Evolutionary conservation across 2,329 filamentous ascomycete genomes (phyloP), one percentile per base, ranked within the genome.

Genomic region (Verticillium klebahnii): DNA sequence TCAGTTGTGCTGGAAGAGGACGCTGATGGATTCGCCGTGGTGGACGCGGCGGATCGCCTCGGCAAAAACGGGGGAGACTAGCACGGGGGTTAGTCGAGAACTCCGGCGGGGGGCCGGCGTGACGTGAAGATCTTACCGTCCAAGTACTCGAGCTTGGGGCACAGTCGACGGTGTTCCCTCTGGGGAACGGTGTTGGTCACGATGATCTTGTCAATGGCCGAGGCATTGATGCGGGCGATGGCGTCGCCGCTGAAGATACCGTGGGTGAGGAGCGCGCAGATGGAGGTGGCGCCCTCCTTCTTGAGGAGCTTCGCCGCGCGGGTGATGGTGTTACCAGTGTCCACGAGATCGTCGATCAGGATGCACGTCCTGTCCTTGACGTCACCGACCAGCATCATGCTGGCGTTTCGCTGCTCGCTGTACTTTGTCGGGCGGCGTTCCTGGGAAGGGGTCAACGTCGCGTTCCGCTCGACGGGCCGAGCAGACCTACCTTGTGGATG

Each of bases 261-360:
- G 73, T 99, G 95, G 5, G 95, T 98, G 67, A 99, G 85, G 60
- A 99, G 83, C 7, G 95, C 95, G 73, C 93, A 96, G 56, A 98
- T 93, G 67, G 88, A 88, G 39, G 88, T 90, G n/a, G 95, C 95
- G 54, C 94, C 93, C 77, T 97, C 92, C 70, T 92, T 94, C 81
- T 97, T 97, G 67, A 98, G 80, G n/a, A 98, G 84, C 80, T 98
- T 97, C 34, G 95, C 95, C 9, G 95, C 95, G 64, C 95, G 87
- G 0, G 94, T 98, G 69, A 98, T 97, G 40, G 95, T 99, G 78
- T 98, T 98, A 61, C 91, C 95, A 1, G 95, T 99, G 74, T 99
- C 95, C 23, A 91, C 91, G 69, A 99, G 82, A 75, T 99, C 95
- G 74, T 99, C 95, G 66, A 99, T 87, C 63, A 99, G 82, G 70